A percentile compares a stretch with the other conserved stretches of the same genome.
Conservation (phyloP, 768 basidiomycete species). For the Megacollybia marginata region DNA sequence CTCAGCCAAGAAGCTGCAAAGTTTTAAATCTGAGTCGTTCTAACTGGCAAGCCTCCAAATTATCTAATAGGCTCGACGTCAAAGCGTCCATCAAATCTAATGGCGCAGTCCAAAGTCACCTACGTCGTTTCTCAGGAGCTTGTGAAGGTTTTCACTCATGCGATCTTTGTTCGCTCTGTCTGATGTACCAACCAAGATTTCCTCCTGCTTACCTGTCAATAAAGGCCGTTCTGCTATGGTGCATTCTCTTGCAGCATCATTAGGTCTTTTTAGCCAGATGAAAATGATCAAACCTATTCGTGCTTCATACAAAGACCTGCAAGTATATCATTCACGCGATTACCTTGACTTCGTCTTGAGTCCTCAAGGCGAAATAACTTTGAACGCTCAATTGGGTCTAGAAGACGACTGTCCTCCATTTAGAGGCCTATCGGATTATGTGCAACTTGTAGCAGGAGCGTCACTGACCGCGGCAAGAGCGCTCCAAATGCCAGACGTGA, state of each 20-base stretch:
- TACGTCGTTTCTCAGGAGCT: constrained; percentile 57
- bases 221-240: constrained; percentile 56
- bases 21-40: too few relatives aligned
- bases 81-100: too few relatives aligned
- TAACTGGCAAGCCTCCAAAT: too few relatives aligned
- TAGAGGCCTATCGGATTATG: constrained; percentile 58
- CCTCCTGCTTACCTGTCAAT: constrained; percentile 64
- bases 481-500: constrained; percentile 40
- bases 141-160: constrained; percentile 31
- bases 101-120: constrained; percentile 15
- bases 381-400: constrained; percentile 41
- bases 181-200: constrained; percentile 21
- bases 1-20: too few relatives aligned
- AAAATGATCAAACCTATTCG: constrained; percentile 42
- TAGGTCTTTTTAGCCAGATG: constrained; percentile 34
- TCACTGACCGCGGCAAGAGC: constrained; percentile 66
- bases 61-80: too few relatives aligned
- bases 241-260: constrained; percentile 51
- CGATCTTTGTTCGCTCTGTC: background rate
- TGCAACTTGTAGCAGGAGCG: constrained; percentile 66
- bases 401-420: constrained; percentile 81
- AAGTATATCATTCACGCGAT: constrained; percentile 60
- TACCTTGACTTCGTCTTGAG: constrained; percentile 58
- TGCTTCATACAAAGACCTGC: constrained; percentile 52
- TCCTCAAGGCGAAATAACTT: constrained; percentile 9